Percentiles rank a stretch among this genome's conserved stretches.
Evolutionary conservation across 164 flowering plant genomes (phyloP).

Genomic region (Saururus chinensis): DNA sequence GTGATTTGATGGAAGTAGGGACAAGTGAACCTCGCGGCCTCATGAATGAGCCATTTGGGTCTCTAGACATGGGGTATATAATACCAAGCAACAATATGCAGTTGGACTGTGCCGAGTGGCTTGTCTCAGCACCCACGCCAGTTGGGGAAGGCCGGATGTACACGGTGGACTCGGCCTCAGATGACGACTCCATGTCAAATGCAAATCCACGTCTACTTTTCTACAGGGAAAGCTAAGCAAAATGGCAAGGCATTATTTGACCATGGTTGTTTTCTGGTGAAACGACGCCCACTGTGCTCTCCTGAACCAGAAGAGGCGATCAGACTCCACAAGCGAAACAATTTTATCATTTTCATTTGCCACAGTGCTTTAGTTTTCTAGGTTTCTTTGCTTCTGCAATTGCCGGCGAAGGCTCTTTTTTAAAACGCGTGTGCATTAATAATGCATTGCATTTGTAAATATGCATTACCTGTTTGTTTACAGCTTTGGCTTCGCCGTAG

Average conservation of each 20-base stretch:
- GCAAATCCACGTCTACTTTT: background rate
- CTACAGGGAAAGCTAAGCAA: background rate
- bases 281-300: conserved; percentile 1
- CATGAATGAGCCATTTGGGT: background rate
- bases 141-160: no score
- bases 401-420: no score
- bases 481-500: no score
- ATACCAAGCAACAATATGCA: background rate
- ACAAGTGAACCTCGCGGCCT: background rate
- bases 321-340: no score
- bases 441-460: no score
- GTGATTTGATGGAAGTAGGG: background rate
- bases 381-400: no score
- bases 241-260: background rate
- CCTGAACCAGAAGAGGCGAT: conserved; percentile 5
- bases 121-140: no score
- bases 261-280: background rate
- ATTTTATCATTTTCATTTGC: no score
- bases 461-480: no score
- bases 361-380: no score
- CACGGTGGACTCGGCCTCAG: background rate
- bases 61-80: background rate
- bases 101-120: background rate
- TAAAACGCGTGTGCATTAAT: no score
- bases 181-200: background rate